These are phyloP conservation scores for Candolleomyces eurysporus DNA, from an alignment of 768 basidiomycete species.

Conservation along the genomic window DNA sequence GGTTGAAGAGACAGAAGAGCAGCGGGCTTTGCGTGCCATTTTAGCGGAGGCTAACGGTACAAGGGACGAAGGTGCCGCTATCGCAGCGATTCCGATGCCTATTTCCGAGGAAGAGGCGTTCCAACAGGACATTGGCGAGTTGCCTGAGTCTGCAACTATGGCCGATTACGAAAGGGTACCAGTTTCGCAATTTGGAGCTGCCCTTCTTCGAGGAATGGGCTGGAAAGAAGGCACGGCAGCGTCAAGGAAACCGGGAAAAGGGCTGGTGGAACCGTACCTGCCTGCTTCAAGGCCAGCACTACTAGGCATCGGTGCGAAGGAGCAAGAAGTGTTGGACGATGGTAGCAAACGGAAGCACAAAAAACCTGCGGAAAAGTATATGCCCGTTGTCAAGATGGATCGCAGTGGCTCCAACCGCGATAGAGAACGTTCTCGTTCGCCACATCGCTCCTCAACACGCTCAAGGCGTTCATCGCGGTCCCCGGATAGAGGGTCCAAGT, in stretches of 20 bases:
- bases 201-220: constrained; percentile 93
- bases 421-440: constrained; percentile 36
- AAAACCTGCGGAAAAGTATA: constrained; percentile 71
- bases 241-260: constrained; percentile 58
- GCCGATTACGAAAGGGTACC: constrained; percentile 91
- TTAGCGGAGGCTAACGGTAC: constrained; percentile 53
- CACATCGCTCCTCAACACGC: constrained; percentile 34
- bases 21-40: constrained; percentile 76
- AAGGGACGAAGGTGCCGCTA: constrained; percentile 35
- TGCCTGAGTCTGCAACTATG: constrained; percentile 73
- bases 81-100: constrained; percentile 66
- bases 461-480: constrained; percentile 55
- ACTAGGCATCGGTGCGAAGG: constrained; percentile 93
- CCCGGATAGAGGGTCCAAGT: constrained; percentile 34
- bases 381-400: constrained; percentile 79
- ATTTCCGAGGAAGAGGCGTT: constrained; percentile 82
- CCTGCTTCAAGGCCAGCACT: constrained; percentile 82
- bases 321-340: constrained; percentile 69
- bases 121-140: constrained; percentile 75
- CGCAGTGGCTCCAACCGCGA: constrained; percentile 29
- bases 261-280: constrained; percentile 73
- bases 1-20: constrained; percentile 68
- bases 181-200: constrained; percentile 89
- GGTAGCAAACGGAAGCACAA: constrained; percentile 49
- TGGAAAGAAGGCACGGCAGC: constrained; percentile 86